Conservation (phyloP, 2,329 filamentous ascomycete species). For the Sphaerulina vaccinii region DNA sequence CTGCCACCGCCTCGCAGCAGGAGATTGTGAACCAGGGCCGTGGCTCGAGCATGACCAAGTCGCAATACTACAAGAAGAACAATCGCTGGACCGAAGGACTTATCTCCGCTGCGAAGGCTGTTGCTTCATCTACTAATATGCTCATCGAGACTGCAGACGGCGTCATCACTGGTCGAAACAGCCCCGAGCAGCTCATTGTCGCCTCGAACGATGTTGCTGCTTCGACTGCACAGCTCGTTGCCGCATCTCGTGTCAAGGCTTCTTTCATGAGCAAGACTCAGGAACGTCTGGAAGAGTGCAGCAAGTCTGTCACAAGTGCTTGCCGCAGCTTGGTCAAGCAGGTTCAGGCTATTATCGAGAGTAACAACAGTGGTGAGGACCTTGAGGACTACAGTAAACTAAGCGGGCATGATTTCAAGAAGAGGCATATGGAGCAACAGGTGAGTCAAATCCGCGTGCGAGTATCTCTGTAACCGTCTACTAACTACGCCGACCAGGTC, state of each 20-base stretch:
- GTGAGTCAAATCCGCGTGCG: conserved; percentile 53
- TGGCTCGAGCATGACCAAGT: conserved; percentile 70
- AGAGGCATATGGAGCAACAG: conserved; percentile 99
- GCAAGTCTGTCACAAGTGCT: conserved; percentile 86
- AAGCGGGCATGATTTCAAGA: conserved; percentile 95
- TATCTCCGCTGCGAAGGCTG: conserved; percentile 94
- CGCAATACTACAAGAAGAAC: conserved; percentile 99
- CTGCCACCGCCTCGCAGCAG: conserved; percentile 86
- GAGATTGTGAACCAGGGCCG: conserved; percentile 94
- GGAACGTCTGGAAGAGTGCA: conserved; percentile 84
- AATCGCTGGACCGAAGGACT: conserved; percentile 98
- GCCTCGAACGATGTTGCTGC: conserved; percentile 96
- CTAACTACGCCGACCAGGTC: conserved; percentile 60
- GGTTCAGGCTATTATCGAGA: conserved; percentile 90
- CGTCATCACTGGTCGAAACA: conserved; percentile 87
- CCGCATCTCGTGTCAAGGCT: conserved; percentile 92
- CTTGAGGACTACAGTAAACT: conserved; percentile 81
- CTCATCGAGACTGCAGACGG: conserved; percentile 98
- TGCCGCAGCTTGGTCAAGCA: conserved; percentile 86
- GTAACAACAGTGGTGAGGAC: conserved; percentile 70
- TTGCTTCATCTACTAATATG: conserved; percentile 83
- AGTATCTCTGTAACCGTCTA: neutral
- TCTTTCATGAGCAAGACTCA: conserved; percentile 98
- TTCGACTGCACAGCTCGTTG: conserved; percentile 93
- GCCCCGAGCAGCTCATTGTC: conserved; percentile 94